Evolutionary conservation across 164 flowering plant genomes (phyloP).

Genomic region (Nymphaea colorata): DNA sequence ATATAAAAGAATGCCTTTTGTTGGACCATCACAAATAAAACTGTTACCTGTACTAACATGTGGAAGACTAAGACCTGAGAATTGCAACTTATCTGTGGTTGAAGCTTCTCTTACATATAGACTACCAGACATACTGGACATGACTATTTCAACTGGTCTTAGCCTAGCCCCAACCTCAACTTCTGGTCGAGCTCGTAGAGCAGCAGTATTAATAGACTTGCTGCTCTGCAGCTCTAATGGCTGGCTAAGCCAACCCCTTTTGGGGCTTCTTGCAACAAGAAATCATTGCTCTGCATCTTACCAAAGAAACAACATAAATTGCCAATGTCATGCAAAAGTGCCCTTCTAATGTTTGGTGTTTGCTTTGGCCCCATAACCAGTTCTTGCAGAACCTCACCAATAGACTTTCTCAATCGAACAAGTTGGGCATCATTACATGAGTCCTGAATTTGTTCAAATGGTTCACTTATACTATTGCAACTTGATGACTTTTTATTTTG

Average conservation of each 20-base stretch:
- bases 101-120: slow-evolving; percentile 39
- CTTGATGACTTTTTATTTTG: slow-evolving; percentile 8
- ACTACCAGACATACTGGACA: slow-evolving; percentile 25
- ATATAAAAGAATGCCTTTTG: slow-evolving; percentile 90
- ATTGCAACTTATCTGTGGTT: slow-evolving; percentile 63
- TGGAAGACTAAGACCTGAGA: slow-evolving; percentile 76
- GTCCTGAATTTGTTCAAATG: slow-evolving; percentile 29
- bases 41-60: slow-evolving; percentile 54
- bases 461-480: slow-evolving; percentile 18
- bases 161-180: slow-evolving; percentile 32
- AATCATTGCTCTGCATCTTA: slow-evolving; percentile 86
- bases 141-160: slow-evolving; percentile 36
- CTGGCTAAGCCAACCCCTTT: slow-evolving; percentile 42
- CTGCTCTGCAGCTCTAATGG: slow-evolving; percentile 23
- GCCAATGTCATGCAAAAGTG: slow-evolving; percentile 78
- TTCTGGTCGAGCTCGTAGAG: slow-evolving; percentile 23
- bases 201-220: slow-evolving; percentile 13
- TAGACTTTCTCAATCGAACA: slow-evolving; percentile 65
- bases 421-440: slow-evolving; percentile 52
- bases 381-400: slow-evolving; percentile 92
- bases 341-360: slow-evolving; percentile 91
- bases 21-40: slow-evolving; percentile 51
- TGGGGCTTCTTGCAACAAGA: slow-evolving; percentile 37
- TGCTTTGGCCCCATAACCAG: slow-evolving; percentile 98
- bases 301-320: slow-evolving; percentile 91